Evolutionary conservation across 129 eudicot genomes (phyloP), one percentile per base, ranked within the genome.

Genomic region (Tanacetum coccineum): DNA sequence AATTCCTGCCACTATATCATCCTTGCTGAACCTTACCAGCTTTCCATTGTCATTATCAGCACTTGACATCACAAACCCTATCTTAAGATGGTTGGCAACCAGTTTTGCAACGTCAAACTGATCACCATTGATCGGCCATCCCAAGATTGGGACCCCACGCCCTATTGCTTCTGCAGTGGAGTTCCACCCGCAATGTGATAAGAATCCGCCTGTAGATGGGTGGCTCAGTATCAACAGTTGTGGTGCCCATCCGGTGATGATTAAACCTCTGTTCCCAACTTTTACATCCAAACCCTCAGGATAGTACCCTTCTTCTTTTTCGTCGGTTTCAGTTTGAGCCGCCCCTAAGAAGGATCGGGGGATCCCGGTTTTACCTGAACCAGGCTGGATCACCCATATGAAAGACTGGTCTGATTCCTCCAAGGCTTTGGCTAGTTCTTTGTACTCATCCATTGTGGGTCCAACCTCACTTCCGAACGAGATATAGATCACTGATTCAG

Each of bases 101-200:
- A 89, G 70, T 53, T 86, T 83, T 6, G 86, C 94, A 67, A 81
- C 76, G 66, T 73, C 68, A 62, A 62, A 81, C 67, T 89, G 96
- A 70, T 89, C 96, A 44, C 96, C 96, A 64, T 94, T 68, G 0
- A 89, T 68, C 9, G 96, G 94, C 96, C 96, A 89, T 18, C 87
- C 87, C 78, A 89, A 66, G 25, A 89, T 53, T 17, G 96, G 94
- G 25, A 83, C 75, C 45, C 96, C 94, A 6, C 84, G 78, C 17
- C 90, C 95, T 6, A 89, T 79, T 1, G 90, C 84, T 66, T 90
- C 97, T 6, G 79, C 73, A 2, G 95, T 87, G 4, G 97, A 90
- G 78, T 90, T 90, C 97, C 97, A 90, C 48, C 97, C 97, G 14
- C 97, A 90, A 54, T 84, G 97, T 1, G 97, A 87, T 36, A 90